These are phyloP conservation scores for Naganishia randhawae DNA, from an alignment of 768 basidiomycete species.

Conservation along the genomic window DNA sequence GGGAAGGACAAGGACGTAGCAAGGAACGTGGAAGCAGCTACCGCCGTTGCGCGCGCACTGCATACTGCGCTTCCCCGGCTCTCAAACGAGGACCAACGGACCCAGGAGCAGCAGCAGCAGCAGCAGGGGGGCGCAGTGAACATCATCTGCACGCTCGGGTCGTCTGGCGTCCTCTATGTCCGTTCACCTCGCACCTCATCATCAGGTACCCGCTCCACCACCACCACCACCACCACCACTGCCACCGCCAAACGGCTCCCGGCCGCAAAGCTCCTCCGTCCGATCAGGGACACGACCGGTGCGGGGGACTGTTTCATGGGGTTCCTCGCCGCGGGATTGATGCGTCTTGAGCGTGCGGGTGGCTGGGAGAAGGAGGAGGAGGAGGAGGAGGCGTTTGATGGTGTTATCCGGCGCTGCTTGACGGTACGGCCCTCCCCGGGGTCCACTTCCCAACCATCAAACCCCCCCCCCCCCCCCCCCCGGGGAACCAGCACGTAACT, in stretches of 20 bases:
- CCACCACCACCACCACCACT: background rate
- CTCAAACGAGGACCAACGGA: too few relatives aligned
- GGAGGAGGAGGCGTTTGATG: slow-evolving; percentile 31
- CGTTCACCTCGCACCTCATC: too few relatives aligned
- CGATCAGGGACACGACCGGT: slow-evolving; percentile 48
- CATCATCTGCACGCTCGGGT: slow-evolving; percentile 28
- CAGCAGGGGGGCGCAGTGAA: background rate
- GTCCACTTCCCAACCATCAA: too few relatives aligned
- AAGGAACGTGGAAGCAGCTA: background rate
- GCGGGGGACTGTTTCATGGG: slow-evolving; percentile 51
- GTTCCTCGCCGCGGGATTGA: slow-evolving; percentile 46
- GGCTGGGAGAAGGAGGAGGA: slow-evolving; percentile 8
- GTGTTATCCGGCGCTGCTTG: slow-evolving; percentile 40
- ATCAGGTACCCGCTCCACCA: background rate
- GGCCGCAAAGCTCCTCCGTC: slow-evolving; percentile 37
- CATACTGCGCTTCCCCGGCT: background rate
- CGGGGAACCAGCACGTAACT: too few relatives aligned
- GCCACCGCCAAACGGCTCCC: slow-evolving; percentile 33
- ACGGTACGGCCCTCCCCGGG: slow-evolving; percentile 34
- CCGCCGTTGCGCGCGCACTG: background rate
- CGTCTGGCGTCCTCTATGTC: slow-evolving; percentile 20
- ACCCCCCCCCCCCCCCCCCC: too few relatives aligned
- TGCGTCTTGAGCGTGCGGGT: slow-evolving; percentile 28
- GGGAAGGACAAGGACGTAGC: background rate
- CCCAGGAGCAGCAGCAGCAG: too few relatives aligned